Conservation (phyloP, 176 grass and related monocot species). For the Aegilops longissima region DNA sequence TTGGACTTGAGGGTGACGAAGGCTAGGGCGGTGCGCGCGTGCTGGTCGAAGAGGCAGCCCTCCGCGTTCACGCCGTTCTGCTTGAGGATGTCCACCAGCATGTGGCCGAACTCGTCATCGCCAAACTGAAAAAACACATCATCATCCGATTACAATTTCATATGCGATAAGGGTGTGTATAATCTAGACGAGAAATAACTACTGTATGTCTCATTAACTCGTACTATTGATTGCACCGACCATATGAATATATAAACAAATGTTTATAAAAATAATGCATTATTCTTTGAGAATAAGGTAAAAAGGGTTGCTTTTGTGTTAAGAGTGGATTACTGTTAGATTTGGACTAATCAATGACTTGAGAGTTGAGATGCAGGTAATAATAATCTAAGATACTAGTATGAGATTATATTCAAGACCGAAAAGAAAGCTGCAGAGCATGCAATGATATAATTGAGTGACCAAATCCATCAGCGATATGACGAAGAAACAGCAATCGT, state of each 20-base stretch:
- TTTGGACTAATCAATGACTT: background rate
- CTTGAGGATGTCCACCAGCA: conserved; percentile 83
- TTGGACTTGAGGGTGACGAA: conserved; percentile 76
- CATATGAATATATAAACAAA: too few species aligned
- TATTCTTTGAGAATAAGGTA: background rate
- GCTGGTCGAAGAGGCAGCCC: conserved; percentile 65
- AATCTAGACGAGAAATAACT: too few species aligned
- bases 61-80: conserved; percentile 67
- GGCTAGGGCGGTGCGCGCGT: conserved; percentile 76
- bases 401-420: background rate
- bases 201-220: too few species aligned
- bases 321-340: background rate
- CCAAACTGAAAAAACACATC: conserved; percentile 47
- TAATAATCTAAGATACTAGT: background rate
- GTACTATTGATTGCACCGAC: too few species aligned
- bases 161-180: too few species aligned
- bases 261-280: too few species aligned
- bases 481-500: too few species aligned
- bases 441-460: too few species aligned
- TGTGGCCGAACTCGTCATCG: conserved; percentile 90
- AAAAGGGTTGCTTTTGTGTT: background rate
- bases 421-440: background rate
- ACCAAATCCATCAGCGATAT: too few species aligned
- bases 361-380: background rate
- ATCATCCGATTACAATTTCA: too few species aligned